phyloP scores from a whole-genome alignment of 306 rosid species.

The Arachis hypogaea region DNA sequence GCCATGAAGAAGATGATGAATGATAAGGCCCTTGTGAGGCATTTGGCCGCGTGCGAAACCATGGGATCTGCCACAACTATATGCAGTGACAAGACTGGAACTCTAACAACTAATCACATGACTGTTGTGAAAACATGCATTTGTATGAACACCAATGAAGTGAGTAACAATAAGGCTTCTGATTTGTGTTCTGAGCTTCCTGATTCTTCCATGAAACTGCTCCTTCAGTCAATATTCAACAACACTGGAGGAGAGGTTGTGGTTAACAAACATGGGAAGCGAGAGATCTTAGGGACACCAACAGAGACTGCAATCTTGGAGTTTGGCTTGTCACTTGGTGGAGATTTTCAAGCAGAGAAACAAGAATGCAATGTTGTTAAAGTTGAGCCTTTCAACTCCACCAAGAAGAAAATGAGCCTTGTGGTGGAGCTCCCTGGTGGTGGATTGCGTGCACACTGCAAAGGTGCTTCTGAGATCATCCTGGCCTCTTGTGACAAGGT shows the following conservation, averaged over 20 bases:
- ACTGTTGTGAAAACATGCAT: slow-evolving; percentile 94
- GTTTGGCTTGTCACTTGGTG: slow-evolving; percentile 84
- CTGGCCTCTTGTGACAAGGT: slow-evolving; percentile 90
- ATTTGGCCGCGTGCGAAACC: slow-evolving; percentile 98
- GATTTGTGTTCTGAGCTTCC: slow-evolving; percentile 64
- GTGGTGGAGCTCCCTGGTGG: slow-evolving; percentile 76
- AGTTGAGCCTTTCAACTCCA: slow-evolving; percentile 96
- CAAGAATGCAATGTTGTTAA: slow-evolving; percentile 67
- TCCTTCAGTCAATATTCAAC: slow-evolving; percentile 76
- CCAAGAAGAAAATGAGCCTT: slow-evolving; percentile 85
- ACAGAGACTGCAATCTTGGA: slow-evolving; percentile 87
- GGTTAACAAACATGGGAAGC: slow-evolving; percentile 69
- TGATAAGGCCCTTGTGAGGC: slow-evolving; percentile 92
- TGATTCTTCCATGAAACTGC: slow-evolving; percentile 49
- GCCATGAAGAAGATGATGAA: slow-evolving; percentile 99
- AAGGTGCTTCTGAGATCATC: slow-evolving; percentile 95
- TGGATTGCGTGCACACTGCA: slow-evolving; percentile 79
- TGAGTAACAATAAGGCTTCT: slow-evolving; percentile 49
- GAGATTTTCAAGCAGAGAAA: slow-evolving; percentile 72
- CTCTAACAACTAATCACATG: slow-evolving; percentile 93
- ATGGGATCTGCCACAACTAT: slow-evolving; percentile 98
- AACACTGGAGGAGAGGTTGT: slow-evolving; percentile 97
- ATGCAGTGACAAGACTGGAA: slow-evolving; percentile 96
- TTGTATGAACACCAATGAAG: slow-evolving; percentile 71
- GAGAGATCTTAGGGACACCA: slow-evolving; percentile 83